Evolutionary conservation across 805 yeast genomes (phyloP).

Genomic region (Blastobotrys parvus): DNA sequence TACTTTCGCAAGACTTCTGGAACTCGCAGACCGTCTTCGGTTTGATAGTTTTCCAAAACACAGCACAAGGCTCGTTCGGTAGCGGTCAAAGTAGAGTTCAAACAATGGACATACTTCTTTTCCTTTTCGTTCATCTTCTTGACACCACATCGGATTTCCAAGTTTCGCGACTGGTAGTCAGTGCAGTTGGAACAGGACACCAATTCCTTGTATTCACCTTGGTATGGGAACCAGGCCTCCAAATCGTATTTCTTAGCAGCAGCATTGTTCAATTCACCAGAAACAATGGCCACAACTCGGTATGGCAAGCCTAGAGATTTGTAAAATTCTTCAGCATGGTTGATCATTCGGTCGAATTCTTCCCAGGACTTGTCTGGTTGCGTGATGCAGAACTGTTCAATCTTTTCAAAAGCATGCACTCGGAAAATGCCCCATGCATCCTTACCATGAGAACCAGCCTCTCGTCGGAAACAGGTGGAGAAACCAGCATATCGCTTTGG

Average conservation of each 20-base stretch:
- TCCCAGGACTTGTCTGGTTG: conserved; percentile 98
- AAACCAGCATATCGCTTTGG: conserved; percentile 97
- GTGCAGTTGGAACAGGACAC: conserved; percentile 99
- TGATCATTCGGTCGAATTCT: conserved; percentile 95
- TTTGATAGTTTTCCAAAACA: conserved; percentile 94
- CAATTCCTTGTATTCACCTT: conserved; percentile 94
- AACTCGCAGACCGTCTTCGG: conserved; percentile 85
- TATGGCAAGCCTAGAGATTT: conserved; percentile 87
- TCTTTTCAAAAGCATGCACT: conserved; percentile 97
- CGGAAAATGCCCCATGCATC: conserved; percentile 99
- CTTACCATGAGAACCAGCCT: conserved; percentile 98
- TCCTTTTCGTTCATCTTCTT: conserved; percentile 91
- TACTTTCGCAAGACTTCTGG: conserved; percentile 94
- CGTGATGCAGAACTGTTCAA: conserved; percentile 90
- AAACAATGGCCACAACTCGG: conserved; percentile 95
- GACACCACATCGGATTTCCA: conserved; percentile 98
- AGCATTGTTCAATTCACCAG: conserved; percentile 97
- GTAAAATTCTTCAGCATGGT: conserved; percentile 84
- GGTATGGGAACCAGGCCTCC: conserved; percentile 99
- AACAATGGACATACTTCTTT: conserved; percentile 96
- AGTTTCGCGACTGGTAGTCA: conserved; percentile 96
- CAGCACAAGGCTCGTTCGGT: conserved; percentile 98
- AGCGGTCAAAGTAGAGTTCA: conserved; percentile 95
- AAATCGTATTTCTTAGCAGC: conserved; percentile 98
- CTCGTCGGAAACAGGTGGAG: conserved; percentile 98